Base-by-base conservation (phyloP, 2,329 filamentous ascomycete genomes). In the Tolypocladium nubicola region DNA sequence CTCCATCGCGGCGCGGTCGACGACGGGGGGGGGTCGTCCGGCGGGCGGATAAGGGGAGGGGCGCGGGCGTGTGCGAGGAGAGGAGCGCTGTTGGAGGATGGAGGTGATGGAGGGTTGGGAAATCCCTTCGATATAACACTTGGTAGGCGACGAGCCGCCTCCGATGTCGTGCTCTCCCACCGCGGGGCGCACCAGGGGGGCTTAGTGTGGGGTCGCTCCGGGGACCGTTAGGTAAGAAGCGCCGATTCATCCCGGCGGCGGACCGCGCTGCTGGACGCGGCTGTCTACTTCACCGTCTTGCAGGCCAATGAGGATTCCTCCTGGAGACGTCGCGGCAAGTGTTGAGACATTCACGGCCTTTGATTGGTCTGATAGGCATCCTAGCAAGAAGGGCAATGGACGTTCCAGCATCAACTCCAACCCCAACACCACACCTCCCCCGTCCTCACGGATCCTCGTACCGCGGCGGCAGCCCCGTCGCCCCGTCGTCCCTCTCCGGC, bases 391-490 rank as follows among this genome's bases (percentile, higher is more conserved):
- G n/a, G n/a, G n/a, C n/a, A n/a, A n/a, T n/a, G n/a, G n/a, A n/a
- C n/a, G n/a, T n/a, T n/a, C n/a, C n/a, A n/a, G n/a, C n/a, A n/a
- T n/a, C n/a, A 23, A 5, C 43, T 47, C 43, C 21, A n/a, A n/a
- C 21, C 11, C 13, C 41, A 37, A 37, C 35, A 2, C 26, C 26
- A 30, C 21, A 11, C 3, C 23, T 8, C 21, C n/a, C 9, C 2
- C 10, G 6, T 16, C 16, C 47, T 67, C 61, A 78, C 2, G 74
- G 75, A 56, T 76, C 73, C n/a, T 72, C 70, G 60, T 78, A 79
- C 4, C 14, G 49, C 2, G 71, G 69, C 57, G 60, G 10, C 35
- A 69, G 57, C 19, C 50, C n/a, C 9, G 35, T 55, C 66, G 61
- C 67, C 5, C 66, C 73, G 23, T 73, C 64, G 1, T 59, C 7